Conservation (phyloP, 139 green algal species). For the Chlamydomonas sphaeroides region DNA sequence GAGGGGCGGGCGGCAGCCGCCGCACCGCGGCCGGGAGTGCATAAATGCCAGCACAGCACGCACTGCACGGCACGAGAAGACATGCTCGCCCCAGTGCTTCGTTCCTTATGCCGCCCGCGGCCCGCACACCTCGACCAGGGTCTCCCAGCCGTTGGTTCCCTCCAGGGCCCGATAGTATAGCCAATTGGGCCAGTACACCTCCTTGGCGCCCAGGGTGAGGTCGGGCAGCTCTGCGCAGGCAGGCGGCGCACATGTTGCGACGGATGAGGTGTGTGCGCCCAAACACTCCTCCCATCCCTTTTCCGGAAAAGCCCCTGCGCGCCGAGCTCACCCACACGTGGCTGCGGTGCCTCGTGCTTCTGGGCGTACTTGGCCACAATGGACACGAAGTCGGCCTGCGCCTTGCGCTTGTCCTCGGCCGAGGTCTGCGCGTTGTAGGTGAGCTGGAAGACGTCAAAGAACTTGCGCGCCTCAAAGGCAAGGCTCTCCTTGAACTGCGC, state of each 20-base stretch:
- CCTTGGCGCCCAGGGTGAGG: neutral
- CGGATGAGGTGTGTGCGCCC: no score
- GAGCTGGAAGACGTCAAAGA: neutral
- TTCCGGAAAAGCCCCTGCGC: no score
- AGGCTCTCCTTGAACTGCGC: constrained; percentile 7
- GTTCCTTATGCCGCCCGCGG: no score
- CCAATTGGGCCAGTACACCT: constrained; percentile 36
- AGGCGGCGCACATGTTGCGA: no score
- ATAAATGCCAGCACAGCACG: no score
- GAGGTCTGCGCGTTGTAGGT: neutral
- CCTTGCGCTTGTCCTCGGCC: neutral
- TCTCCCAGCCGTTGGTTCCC: constrained; percentile 28
- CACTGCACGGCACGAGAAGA: no score
- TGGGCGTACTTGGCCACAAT: neutral
- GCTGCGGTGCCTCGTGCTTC: neutral
- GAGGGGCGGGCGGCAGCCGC: no score
- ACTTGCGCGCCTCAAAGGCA: neutral
- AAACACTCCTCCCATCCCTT: no score
- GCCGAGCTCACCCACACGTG: neutral
- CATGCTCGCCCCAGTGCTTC: neutral
- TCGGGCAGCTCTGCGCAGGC: neutral
- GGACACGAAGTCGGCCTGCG: neutral
- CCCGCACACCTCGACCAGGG: constrained; percentile 5
- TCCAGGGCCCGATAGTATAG: constrained; percentile 24
- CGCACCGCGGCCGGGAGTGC: no score